Conservation (phyloP, 73 alveolate genomes). For the Tetrahymena malaccensis region DNA sequence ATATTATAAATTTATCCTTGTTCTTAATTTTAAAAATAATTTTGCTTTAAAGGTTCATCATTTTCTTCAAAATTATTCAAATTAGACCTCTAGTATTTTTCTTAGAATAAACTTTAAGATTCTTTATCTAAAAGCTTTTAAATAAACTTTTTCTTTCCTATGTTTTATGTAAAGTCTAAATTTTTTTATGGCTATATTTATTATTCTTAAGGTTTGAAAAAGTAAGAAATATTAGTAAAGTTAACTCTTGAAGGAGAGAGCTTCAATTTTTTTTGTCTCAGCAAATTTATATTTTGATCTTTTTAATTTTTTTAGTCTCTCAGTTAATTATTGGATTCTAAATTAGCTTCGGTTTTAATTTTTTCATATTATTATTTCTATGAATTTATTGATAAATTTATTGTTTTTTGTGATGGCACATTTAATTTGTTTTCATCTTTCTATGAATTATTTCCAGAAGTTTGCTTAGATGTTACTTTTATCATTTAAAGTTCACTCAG, state of each 20-base stretch:
- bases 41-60: no score
- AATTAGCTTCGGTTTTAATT: neutral
- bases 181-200: neutral
- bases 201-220: neutral
- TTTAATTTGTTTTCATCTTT: neutral
- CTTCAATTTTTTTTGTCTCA: neutral
- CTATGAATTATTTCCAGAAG: neutral
- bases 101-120: neutral
- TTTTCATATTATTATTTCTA: neutral
- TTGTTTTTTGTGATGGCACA: neutral
- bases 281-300: neutral
- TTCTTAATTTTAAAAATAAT: neutral
- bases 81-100: no score
- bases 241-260: neutral
- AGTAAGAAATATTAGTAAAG: neutral
- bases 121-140: neutral
- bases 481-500: neutral
- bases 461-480: neutral
- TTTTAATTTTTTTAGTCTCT: neutral
- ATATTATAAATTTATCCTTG: no score
- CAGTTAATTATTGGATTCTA: neutral
- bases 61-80: no score
- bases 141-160: neutral
- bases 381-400: neutral
- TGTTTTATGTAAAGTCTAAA: neutral